Percentiles rank a stretch among this genome's conserved stretches.
These are phyloP conservation scores for Hortiboletus flavorubellus DNA, from an alignment of 768 basidiomycete species.

Conservation along the genomic window DNA sequence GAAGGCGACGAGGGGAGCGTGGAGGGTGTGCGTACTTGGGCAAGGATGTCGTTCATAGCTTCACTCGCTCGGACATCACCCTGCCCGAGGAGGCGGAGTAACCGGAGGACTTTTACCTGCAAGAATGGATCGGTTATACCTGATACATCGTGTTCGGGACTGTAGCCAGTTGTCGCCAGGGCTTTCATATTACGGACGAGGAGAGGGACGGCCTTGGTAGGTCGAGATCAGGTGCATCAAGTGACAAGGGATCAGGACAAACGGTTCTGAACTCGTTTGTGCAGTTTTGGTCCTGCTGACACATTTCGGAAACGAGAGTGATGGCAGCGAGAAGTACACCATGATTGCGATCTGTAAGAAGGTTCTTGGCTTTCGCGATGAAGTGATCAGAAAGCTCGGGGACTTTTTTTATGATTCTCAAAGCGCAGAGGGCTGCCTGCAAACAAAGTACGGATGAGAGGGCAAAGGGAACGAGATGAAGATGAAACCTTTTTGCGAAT, in stretches of 20 bases:
- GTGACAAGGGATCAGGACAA: conserved; percentile 22
- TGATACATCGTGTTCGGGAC: conserved; percentile 98
- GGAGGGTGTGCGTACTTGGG: conserved; percentile 56
- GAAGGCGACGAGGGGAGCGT: not conserved
- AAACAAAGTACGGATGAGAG: not conserved
- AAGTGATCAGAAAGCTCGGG: conserved; percentile 96
- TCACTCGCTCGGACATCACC: conserved; percentile 87
- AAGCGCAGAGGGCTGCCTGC: conserved; percentile 91
- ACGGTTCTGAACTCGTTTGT: conserved; percentile 91
- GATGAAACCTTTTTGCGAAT: conserved; percentile 90
- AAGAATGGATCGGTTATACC: conserved; percentile 97
- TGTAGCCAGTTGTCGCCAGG: conserved; percentile 93
- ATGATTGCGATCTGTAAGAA: conserved; percentile 94
- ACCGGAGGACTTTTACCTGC: conserved; percentile 87
- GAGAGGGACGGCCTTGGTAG: conserved; percentile 75
- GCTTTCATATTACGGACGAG: conserved; percentile 95
- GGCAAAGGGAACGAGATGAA: not conserved
- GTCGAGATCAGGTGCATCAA: conserved; percentile 6
- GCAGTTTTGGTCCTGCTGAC: conserved; percentile 66
- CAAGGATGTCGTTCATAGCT: conserved; percentile 97
- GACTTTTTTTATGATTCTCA: conserved; percentile 92
- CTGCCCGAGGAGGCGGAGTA: conserved; percentile 84
- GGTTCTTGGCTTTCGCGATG: conserved; percentile 78
- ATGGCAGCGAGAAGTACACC: conserved; percentile 93
- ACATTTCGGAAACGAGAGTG: conserved; percentile 95